Evolutionary conservation across 305 asterid genomes (phyloP).

Genomic region (Rubia peregrina): DNA sequence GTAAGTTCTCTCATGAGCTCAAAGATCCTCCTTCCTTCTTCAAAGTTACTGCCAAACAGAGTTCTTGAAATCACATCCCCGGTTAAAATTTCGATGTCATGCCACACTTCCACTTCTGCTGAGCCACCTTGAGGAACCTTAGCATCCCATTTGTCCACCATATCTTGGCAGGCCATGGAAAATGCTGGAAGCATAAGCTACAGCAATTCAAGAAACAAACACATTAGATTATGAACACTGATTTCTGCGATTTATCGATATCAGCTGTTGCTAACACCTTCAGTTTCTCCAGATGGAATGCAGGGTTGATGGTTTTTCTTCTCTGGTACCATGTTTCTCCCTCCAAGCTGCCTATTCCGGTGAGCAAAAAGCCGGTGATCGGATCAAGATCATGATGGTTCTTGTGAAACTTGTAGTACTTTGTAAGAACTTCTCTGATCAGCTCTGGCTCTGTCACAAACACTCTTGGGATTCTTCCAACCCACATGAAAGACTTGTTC

Average conservation of each 20-base stretch:
- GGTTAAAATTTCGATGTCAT: conserved; percentile 28
- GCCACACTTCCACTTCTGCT: conserved; percentile 36
- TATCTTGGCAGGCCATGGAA: conserved; percentile 21
- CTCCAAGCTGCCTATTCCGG: conserved; percentile 33
- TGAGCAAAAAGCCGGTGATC: conserved; percentile 22
- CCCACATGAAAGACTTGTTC: conserved; percentile 43
- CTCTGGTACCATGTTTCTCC: conserved; percentile 40
- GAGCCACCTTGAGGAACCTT: conserved; percentile 26
- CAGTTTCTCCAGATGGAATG: conserved; percentile 43
- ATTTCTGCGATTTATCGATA: not conserved
- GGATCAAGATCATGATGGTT: conserved; percentile 27
- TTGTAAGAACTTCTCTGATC: conserved; percentile 37
- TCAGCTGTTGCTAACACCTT: conserved; percentile 24
- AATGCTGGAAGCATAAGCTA: conserved; percentile 33
- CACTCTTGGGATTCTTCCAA: conserved; percentile 46
- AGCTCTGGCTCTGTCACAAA: conserved; percentile 35
- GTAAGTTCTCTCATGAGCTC: conserved; percentile 26
- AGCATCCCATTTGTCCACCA: conserved; percentile 31
- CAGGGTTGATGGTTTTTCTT: conserved; percentile 33
- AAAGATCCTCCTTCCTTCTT: conserved; percentile 29
- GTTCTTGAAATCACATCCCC: conserved; percentile 32
- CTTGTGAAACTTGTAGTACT: conserved; percentile 31
- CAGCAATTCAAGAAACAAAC: not conserved
- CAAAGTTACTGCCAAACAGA: conserved; percentile 28
- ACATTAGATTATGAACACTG: not conserved